Conservation (phyloP, 73 alveolate genomes). For the Tetrahymena malaccensis region DNA sequence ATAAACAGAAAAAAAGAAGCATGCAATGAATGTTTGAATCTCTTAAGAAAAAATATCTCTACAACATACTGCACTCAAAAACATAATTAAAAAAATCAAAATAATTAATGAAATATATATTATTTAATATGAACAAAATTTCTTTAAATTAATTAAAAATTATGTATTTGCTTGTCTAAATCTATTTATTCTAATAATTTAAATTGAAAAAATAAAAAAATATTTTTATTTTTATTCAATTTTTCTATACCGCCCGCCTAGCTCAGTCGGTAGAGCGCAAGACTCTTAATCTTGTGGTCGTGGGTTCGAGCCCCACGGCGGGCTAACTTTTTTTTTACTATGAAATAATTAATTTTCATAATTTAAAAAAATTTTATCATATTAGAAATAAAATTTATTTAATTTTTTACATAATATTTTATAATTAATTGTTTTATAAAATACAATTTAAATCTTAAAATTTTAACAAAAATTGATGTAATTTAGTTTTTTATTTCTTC, state of each 20-base stretch:
- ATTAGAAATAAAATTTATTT: no score
- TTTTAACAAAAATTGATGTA: no score
- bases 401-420: no score
- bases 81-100: neutral
- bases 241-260: neutral
- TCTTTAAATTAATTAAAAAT: no score
- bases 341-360: no score
- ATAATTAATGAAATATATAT: neutral
- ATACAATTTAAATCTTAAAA: no score
- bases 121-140: neutral
- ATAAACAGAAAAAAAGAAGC: neutral
- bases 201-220: no score
- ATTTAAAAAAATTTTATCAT: no score
- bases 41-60: neutral
- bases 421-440: no score
- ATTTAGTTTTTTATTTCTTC: no score
- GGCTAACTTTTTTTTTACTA: neutral
- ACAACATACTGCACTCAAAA: neutral
- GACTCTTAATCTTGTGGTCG: constrained; percentile 1
- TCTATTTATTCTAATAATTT: no score
- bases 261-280: constrained; percentile 4
- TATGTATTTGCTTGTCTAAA: no score
- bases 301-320: constrained; percentile 1
- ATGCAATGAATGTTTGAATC: neutral
- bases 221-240: neutral